phyloP scores from a whole-genome alignment of 495 filamentous ascomycete species.

The Saxispiralis lemnorum region DNA sequence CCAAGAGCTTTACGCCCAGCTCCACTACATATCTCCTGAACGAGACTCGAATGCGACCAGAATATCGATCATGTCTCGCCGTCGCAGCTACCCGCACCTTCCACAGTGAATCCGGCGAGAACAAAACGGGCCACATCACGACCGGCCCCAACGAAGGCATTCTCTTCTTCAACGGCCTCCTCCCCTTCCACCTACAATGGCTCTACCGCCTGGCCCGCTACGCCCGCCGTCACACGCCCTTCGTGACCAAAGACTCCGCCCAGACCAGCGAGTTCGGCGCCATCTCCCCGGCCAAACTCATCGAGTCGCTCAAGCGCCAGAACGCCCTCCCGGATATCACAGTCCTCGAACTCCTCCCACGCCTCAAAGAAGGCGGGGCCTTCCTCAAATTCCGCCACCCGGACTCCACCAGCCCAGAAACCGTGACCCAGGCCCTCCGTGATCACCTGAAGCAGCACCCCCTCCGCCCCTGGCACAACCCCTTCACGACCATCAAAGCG shows the following conservation, averaged over 20 bases:
- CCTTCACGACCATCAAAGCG: conserved; percentile 50
- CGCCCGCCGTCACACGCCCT: background rate
- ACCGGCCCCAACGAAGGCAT: conserved; percentile 55
- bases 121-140: conserved; percentile 59
- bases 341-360: conserved; percentile 47
- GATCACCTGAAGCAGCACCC: conserved; percentile 46
- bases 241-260: background rate
- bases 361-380: conserved; percentile 79
- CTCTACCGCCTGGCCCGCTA: conserved; percentile 40
- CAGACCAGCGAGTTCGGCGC: conserved; percentile 17
- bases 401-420: conserved; percentile 30
- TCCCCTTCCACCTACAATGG: conserved; percentile 55
- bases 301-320: conserved; percentile 16
- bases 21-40: too few relatives aligned
- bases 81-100: too few relatives aligned
- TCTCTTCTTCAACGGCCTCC: conserved; percentile 76
- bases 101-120: conserved; percentile 27
- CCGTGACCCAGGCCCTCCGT: conserved; percentile 40
- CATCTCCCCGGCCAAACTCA: conserved; percentile 46
- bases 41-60: too few relatives aligned
- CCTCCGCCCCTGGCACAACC: conserved; percentile 77
- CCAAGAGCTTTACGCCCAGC: too few relatives aligned
- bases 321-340: conserved; percentile 47
- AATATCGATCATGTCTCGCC: too few relatives aligned
- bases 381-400: conserved; percentile 73